Evolutionary conservation across 495 filamentous ascomycete species (phyloP), one percentile per base, ranked within the genome.

Genomic region (Penicillium canariense): DNA sequence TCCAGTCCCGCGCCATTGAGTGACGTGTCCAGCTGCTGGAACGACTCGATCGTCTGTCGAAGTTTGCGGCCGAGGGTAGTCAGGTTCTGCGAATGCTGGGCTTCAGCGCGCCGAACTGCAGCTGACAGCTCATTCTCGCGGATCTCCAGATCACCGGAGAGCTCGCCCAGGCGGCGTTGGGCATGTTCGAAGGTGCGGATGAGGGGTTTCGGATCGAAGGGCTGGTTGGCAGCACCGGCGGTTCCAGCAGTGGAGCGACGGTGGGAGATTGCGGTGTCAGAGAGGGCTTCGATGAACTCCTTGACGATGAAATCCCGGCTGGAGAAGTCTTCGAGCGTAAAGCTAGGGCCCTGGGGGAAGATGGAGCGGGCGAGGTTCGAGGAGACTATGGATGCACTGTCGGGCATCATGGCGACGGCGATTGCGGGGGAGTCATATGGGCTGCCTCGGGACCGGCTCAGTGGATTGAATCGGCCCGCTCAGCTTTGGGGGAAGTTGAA

Each of bases 131-230:
- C 95, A 55, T 92, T 95, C 62, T 99, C 95, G 39, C 81, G 84
- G 45, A 81, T 81, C 56, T 92, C 90, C 14, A 97, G 73, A 50
- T 96, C 89, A 47, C 94, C 89, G 0, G 91, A 91, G 6, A 99
- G 81, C 25, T 85, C 81, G 28, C 82, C 82, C 34, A 99, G 81
- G 26, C 88, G 89, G 31, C 81, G 80, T 26, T 96, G 78, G 27
- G 94, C 84, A 80, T 88, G 82, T 71, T 99, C 94, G 62, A 99
- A 97, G 14, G 89, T 91, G 35, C 95, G 85, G 57, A 99, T 97
- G 62, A 97, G 80, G 5, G 95, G 95, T 71, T 99, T 97, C 1
- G 95, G 95, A 66, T 99, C 95, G 66, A 99, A 99, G 43, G 89
- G 85, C 67, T 86, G 83, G 50, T 83, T 84, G 31, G 82, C 59